Conservation (phyloP, 306 rosid genomes). For the Trifolium pratense region DNA sequence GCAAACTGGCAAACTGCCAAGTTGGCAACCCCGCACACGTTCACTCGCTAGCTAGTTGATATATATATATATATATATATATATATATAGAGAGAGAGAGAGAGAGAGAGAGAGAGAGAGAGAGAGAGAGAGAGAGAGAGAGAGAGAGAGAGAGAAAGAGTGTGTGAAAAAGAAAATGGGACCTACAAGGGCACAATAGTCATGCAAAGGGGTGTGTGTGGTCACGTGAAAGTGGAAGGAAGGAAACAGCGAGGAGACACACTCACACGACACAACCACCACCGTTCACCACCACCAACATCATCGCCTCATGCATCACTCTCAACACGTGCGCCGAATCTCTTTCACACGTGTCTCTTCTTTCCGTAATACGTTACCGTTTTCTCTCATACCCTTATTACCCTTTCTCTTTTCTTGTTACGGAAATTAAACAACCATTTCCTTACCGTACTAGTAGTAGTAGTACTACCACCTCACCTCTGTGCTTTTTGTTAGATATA, state of each 20-base stretch:
- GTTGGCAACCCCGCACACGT: background rate
- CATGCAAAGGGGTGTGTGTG: slow-evolving; percentile 35
- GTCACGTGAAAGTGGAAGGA: slow-evolving; percentile 40
- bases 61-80: no score
- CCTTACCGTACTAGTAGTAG: no score
- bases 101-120: background rate
- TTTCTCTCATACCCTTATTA: background rate
- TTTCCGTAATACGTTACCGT: background rate
- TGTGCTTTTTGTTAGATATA: no score
- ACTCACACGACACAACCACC: background rate
- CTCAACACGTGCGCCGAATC: slow-evolving; percentile 52
- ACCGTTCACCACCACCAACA: slow-evolving; percentile 24
- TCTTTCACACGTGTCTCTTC: slow-evolving; percentile 39
- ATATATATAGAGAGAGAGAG: background rate
- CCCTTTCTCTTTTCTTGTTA: no score
- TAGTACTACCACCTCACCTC: no score
- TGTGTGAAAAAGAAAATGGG: slow-evolving; percentile 1
- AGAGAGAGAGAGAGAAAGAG: no score
- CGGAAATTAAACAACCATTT: no score
- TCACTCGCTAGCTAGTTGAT: background rate
- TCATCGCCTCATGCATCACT: slow-evolving; percentile 16
- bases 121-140: no score
- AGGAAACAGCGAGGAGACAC: background rate
- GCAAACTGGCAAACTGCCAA: background rate
- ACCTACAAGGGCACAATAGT: slow-evolving; percentile 18